A percentile compares a stretch with the other conserved stretches of the same genome.
Conservation (phyloP, 345 rosid genomes). For the Lagerstroemia speciosa region DNA sequence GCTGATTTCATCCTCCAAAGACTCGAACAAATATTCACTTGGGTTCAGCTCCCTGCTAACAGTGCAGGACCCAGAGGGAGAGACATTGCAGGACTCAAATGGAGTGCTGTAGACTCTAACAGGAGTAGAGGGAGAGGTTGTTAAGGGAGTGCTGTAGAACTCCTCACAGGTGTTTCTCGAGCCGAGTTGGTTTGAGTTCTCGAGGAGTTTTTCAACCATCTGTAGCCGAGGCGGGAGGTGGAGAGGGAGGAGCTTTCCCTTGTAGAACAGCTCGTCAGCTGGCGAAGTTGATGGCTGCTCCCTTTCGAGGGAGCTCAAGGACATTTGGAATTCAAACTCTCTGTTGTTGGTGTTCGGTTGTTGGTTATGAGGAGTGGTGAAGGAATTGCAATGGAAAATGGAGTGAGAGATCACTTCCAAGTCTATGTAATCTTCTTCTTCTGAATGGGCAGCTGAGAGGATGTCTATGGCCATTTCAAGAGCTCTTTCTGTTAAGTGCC, state of each 20-base stretch:
- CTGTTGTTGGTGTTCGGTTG: background rate
- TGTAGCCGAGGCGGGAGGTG: slow-evolving; percentile 19
- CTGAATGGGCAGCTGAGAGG: slow-evolving; percentile 4
- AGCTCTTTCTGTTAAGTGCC: background rate
- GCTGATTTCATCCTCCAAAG: slow-evolving; percentile 17
- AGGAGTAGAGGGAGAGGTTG: slow-evolving; percentile 3
- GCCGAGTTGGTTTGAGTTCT: background rate
- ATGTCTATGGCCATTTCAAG: slow-evolving; percentile 1
- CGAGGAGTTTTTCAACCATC: slow-evolving; percentile 15
- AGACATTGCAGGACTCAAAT: slow-evolving; percentile 69
- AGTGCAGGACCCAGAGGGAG: slow-evolving; percentile 60
- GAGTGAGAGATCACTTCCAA: slow-evolving; percentile 66
- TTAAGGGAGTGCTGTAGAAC: slow-evolving; percentile 11
- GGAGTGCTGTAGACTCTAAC: slow-evolving; percentile 41
- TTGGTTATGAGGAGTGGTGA: background rate
- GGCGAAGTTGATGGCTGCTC: slow-evolving; percentile 11
- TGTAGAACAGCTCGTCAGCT: slow-evolving; percentile 21
- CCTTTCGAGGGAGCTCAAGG: slow-evolving; percentile 5
- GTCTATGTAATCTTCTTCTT: slow-evolving; percentile 84
- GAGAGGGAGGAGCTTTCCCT: slow-evolving; percentile 21
- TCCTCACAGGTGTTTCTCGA: slow-evolving; percentile 2
- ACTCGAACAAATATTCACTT: slow-evolving; percentile 42
- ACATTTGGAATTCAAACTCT: slow-evolving; percentile 23
- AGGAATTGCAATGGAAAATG: slow-evolving; percentile 24
- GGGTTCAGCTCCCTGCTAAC: slow-evolving; percentile 70